Percentiles rank a stretch among this genome's conserved stretches.
Evolutionary conservation across 208 protist genomes (phyloP).

Genomic region (Sergeia podlipaevii): DNA sequence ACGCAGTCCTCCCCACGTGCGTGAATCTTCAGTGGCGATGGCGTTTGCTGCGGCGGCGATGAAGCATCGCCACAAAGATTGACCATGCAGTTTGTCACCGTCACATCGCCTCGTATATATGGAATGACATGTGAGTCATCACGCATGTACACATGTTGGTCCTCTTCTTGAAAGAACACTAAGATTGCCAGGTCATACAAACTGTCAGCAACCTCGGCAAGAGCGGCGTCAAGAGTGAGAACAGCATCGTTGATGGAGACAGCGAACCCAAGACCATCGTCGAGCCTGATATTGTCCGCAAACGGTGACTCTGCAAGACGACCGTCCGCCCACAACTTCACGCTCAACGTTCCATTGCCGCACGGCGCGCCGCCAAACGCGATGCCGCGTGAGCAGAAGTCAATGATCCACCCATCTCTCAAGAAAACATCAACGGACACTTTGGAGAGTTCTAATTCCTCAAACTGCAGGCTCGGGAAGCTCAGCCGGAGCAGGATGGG

Average conservation of each 20-base stretch:
- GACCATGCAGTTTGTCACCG: background rate
- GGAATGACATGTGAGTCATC: conserved; percentile 21
- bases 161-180: conserved; percentile 34
- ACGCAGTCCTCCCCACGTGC: conserved; percentile 22
- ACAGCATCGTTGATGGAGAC: conserved; percentile 23
- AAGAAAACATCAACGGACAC: conserved; percentile 5
- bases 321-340: conserved; percentile 38
- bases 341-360: conserved; percentile 1
- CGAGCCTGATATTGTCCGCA: conserved; percentile 28
- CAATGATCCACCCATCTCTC: conserved; percentile 36
- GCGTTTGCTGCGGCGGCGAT: conserved; percentile 3
- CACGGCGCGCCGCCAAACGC: conserved; percentile 10
- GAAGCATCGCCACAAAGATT: background rate
- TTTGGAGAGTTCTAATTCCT: conserved; percentile 4
- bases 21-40: conserved; percentile 24
- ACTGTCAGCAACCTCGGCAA: conserved; percentile 28
- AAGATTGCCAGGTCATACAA: conserved; percentile 42
- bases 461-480: background rate
- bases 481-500: background rate
- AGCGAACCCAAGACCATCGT: conserved; percentile 43
- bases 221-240: conserved; percentile 27
- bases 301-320: conserved; percentile 36
- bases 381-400: conserved; percentile 18
- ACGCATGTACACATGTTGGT: conserved; percentile 51
- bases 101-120: conserved; percentile 31